Base-by-base conservation (phyloP, 1,284 basidiomycete species). In the Tausonia pullulans region DNA sequence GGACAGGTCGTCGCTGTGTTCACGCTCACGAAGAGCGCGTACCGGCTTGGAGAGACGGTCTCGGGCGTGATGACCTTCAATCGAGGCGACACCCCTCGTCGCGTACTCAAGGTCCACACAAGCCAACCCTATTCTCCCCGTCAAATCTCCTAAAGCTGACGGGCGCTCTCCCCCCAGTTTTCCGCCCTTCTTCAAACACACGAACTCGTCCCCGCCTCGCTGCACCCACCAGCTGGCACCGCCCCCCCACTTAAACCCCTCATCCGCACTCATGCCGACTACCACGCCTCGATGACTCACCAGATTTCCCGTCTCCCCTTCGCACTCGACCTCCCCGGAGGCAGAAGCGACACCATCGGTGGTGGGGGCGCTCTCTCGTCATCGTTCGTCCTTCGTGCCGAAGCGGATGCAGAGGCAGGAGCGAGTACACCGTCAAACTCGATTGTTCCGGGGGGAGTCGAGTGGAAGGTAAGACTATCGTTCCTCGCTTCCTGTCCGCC, bases 11-110 rank as follows among this genome's bases (percentile, higher is more conserved):
- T 95, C 61, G 91, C 92, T 1, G 85, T 88, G 43, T 76, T 96
- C n/a, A 94, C 91, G 0, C 87, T 96, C 68, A 84, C 88, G 52
- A 96, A 95, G 77, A 86, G 86, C 51, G 87, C 87, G 1, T 95
- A 90, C 75, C 78, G 93, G 39, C 81, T 95, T 0, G 92, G 92
- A 3, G 93, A 96, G 77, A 92, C 90, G 0, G 84, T 95, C 43
- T 77, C 86, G 48, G 92, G 91, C 4, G 84, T 91, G 0, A 85
- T 96, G n/a, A 86, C 89, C 70, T 75, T 95, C 67, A 95, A 95
- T 71, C 81, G 84, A 46, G 79, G 64, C 40, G 67, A 68, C 78
- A 83, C 65, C 73, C 82, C 62, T 79, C 84, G 58, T 74, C 83
- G 65, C 6, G 90, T 93, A 0, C 73, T 93, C 55, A 87, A 89